Evolutionary conservation across 345 rosid species (phyloP).

Genomic region (Salix udensis): DNA sequence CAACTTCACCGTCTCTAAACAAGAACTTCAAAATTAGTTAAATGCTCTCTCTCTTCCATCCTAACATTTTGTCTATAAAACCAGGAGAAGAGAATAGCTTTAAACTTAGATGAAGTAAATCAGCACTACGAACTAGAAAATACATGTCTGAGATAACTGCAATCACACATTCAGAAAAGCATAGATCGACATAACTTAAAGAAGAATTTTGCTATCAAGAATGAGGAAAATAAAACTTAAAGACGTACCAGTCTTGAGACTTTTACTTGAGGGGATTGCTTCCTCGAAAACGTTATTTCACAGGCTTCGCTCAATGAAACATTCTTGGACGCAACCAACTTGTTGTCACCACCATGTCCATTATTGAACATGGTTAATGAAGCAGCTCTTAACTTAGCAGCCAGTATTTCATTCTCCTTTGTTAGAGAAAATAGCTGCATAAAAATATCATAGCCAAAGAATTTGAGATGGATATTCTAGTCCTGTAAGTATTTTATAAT

Average conservation of each 20-base stretch:
- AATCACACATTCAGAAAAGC: background rate
- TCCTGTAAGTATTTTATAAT: background rate
- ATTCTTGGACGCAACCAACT: constrained; percentile 21
- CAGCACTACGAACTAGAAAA: background rate
- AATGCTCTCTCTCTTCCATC: background rate
- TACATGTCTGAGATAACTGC: background rate
- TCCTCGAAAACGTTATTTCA: constrained; percentile 25
- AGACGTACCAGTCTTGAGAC: constrained; percentile 57
- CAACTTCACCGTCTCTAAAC: no score
- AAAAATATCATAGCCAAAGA: constrained; percentile 14
- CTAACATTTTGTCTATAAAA: background rate
- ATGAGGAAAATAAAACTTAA: background rate
- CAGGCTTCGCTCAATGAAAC: constrained; percentile 20
- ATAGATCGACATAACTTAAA: background rate
- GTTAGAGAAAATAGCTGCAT: constrained; percentile 53
- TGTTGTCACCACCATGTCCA: constrained; percentile 27
- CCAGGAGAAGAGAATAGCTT: background rate
- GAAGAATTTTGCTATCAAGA: background rate
- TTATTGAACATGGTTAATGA: constrained; percentile 13
- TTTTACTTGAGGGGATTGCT: constrained; percentile 29
- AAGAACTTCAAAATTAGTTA: background rate
- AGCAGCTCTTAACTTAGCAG: constrained; percentile 33
- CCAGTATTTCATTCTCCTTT: constrained; percentile 51
- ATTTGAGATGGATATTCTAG: constrained; percentile 1
- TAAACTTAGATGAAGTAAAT: background rate